Evolutionary conservation across 2,329 filamentous ascomycete species (phyloP), one percentile per base, ranked within the genome.

Genomic region (Escovopsis sp.): DNA sequence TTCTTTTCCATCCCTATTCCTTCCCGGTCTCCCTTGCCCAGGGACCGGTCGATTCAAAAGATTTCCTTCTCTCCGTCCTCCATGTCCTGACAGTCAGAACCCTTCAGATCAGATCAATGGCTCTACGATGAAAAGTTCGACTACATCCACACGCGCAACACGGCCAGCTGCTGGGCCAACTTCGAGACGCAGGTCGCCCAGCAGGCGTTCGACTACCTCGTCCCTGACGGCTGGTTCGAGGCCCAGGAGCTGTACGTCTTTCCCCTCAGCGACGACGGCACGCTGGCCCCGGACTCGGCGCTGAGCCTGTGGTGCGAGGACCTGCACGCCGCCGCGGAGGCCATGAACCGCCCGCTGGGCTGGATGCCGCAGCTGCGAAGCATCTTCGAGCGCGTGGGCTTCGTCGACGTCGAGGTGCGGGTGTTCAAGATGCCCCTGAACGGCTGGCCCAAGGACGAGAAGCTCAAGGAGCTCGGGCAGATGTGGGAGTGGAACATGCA

Each of bases 351-450:
- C 6, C 59, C 64, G 1, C 32, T 2, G 50, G 65, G 7, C 59
- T 36, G 51, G 63, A 35, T 60, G 54, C 13, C 50, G 52, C 4
- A 49, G 51, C 53, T 66, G 9, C 60, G 57, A 41, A 50, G 57
- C 14, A 57, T 62, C 35, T 65, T 64, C 47, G 51, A 62, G 37
- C 63, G 67, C 24, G 70, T 65, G 2, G 74, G 74, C 0, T 77
- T 77, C 46, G 64, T 71, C 7, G 69, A 76, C 41, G 63, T 77
- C 11, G 62, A 67, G 27, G 64, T 76, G 51, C 59, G 57, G 16
- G 51, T 70, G 2, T 72, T 70, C 53, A 74, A 70, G 52, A 58
- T 76, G 32, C 74, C 74, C 0, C 59, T 70, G 37, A 74, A 71
- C 30, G 58, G 60, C 5, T 77, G 74, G 74, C 61, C 73, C 1